Base-by-base conservation (phyloP, 345 rosid genomes). In the Passiflora organensis region DNA sequence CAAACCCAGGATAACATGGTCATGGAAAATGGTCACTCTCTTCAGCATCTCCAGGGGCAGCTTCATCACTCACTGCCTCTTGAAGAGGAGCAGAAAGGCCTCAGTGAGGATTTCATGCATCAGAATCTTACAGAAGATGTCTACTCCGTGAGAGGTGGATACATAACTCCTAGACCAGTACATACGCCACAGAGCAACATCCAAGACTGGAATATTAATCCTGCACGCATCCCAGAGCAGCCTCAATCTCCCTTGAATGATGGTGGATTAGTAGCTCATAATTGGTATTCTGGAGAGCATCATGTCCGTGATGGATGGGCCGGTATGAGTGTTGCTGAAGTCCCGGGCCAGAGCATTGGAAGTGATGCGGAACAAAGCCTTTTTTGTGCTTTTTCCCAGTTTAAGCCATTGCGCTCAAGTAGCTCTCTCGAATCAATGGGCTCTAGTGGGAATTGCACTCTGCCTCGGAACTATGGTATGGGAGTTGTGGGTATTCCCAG, bases 281-380 rank as follows among this genome's bases (percentile, higher is more conserved):
- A 75, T 69, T 87, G 95, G 97, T 74, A 70, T 69, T 48, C 77
- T 47, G 67, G 72, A 16, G 80, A 74, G 67, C 87, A 65, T 55
- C 91, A 82, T 60, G 80, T 68, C 55, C 77, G 76, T 51, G 80
- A 83, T 48, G 80, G 78, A 67, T 89, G 91, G 89, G 61, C 64
- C 43, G 59, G 69, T 68, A 60, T 86, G 23, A 78, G 69, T 49
- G 76, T 77, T 56, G 76, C 55, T 56, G 66, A 50, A 65, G 64
- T 77, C 58, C 61, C 78, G 0, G 76, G 72, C 59, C 89, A 68
- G 72, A 59, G 65, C 53, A 55, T 76, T 32, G 85, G 65, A 15
- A 74, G 66, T 72, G 74, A 60, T 57, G 63, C 73, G 15, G 99
- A 93, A 62, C 97, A 89, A 73, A 82, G 86, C 77, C 63, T 89